Evolutionary conservation across 306 rosid genomes (phyloP), one percentile per base, ranked within the genome.

Genomic region (Calophaca sinica): DNA sequence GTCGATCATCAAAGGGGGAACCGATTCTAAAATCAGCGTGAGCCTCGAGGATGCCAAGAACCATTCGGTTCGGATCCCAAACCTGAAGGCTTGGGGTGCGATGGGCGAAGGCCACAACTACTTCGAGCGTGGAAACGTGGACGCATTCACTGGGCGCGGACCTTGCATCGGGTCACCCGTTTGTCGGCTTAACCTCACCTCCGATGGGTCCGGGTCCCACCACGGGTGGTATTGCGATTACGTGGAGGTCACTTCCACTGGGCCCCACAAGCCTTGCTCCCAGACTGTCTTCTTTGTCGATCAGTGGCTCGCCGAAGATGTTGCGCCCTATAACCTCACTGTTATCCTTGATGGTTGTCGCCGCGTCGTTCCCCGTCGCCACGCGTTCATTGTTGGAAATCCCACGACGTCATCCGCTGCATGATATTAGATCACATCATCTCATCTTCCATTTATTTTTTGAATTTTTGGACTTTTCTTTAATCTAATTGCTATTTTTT

Each of bases 191-290:
- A 82, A 77, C 82, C 67, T 77, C 36, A 72, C 76, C 70, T 72
- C 85, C n/a, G 79, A 82, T 14, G 82, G 82, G 4, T 62, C 61
- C 1, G 85, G 85, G 6, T 9, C 52, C 9, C 82, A 82, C 72
- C 81, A 58, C 1, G 75, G 75, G 0, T 77, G 85, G 85, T 82
- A 35, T 9, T 82, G 82, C 4, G 85, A 77, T 12, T 72, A 32
- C 11, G 53, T 82, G 4, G 79, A 82, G 60, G 75, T 82, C 10
- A 77, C 75, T 0, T 76, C 85, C 8, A 76, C 72, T 15, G 79
- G 82, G 45, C 82, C 79, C 20, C 82, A 65, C 29, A 65, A 3
- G 45, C n/a, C 35, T 1, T 72, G 79, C 39, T 71, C 82, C 2
- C 79, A 82, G 36, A 64, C 79, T 2, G 9, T 42, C 15, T 82